phyloP scores from a whole-genome alignment of 1,139 yeast genomes.

The Kodamaea arcana region DNA sequence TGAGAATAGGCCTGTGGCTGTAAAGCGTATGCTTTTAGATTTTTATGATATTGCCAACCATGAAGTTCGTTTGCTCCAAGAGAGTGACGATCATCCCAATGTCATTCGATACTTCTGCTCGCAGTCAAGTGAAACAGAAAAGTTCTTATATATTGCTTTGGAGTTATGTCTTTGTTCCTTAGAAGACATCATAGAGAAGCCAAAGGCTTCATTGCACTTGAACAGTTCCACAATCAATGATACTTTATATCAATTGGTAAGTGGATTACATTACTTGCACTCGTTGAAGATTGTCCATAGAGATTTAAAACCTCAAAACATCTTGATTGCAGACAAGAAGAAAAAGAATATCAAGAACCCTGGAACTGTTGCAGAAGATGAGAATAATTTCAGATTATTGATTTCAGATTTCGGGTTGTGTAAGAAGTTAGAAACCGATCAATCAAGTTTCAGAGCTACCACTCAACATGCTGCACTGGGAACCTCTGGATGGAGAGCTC shows the following conservation, averaged over 20 bases:
- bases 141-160: slow-evolving; percentile 86
- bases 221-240: slow-evolving; percentile 37
- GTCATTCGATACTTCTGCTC: slow-evolving; percentile 91
- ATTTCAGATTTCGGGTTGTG: slow-evolving; percentile 96
- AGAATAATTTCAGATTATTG: slow-evolving; percentile 51
- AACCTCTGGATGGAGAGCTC: slow-evolving; percentile 98
- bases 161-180: slow-evolving; percentile 88
- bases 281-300: slow-evolving; percentile 90
- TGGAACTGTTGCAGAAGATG: slow-evolving; percentile 7
- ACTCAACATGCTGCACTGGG: slow-evolving; percentile 89
- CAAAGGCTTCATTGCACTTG: slow-evolving; percentile 18
- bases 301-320: slow-evolving; percentile 94
- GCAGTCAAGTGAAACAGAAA: slow-evolving; percentile 66
- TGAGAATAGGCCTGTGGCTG: slow-evolving; percentile 92
- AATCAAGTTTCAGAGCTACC: slow-evolving; percentile 89
- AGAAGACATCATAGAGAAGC: slow-evolving; percentile 73
- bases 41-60: slow-evolving; percentile 95
- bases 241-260: slow-evolving; percentile 71
- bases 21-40: slow-evolving; percentile 87
- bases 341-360: slow-evolving; percentile 14
- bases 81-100: slow-evolving; percentile 95
- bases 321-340: slow-evolving; percentile 73
- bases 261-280: slow-evolving; percentile 85
- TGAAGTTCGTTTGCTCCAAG: slow-evolving; percentile 82
- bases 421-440: slow-evolving; percentile 85